Percentiles rank a stretch among this genome's conserved stretches.
Evolutionary conservation across 345 rosid species (phyloP).

Genomic region (Linum tenue): DNA sequence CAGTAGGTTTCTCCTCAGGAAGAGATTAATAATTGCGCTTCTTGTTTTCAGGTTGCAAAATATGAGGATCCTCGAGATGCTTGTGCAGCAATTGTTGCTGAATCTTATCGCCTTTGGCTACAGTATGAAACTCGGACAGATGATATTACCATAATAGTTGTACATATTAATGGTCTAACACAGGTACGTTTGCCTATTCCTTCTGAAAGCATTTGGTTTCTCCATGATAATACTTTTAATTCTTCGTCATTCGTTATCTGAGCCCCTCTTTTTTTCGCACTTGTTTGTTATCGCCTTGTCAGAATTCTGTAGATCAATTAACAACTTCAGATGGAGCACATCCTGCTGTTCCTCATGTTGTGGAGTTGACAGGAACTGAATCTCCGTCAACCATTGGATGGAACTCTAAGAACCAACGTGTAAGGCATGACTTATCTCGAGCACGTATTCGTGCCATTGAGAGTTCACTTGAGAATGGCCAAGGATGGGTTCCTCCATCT

Average conservation of each 20-base stretch:
- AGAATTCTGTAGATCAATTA: constrained; percentile 49
- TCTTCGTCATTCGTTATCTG: constrained; percentile 10
- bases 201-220: background rate
- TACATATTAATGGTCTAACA: constrained; percentile 68
- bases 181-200: constrained; percentile 38
- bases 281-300: constrained; percentile 7
- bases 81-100: constrained; percentile 99
- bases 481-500: constrained; percentile 82
- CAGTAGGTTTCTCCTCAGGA: background rate
- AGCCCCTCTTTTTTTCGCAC: background rate
- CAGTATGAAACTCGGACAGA: constrained; percentile 99
- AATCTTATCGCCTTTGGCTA: constrained; percentile 96
- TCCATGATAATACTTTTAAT: constrained; percentile 10
- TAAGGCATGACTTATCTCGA: constrained; percentile 81
- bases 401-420: constrained; percentile 65
- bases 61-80: constrained; percentile 97
- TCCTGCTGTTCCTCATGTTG: constrained; percentile 60
- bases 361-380: constrained; percentile 75
- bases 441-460: constrained; percentile 94
- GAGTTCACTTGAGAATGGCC: constrained; percentile 78
- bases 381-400: constrained; percentile 73
- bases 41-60: constrained; percentile 68
- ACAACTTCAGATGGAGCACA: constrained; percentile 32
- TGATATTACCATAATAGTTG: constrained; percentile 94
- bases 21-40: background rate